A percentile compares a stretch with the other conserved stretches of the same genome.
These are phyloP conservation scores for Suillus cothurnatus DNA, from an alignment of 768 basidiomycete genomes.

Conservation along the genomic window DNA sequence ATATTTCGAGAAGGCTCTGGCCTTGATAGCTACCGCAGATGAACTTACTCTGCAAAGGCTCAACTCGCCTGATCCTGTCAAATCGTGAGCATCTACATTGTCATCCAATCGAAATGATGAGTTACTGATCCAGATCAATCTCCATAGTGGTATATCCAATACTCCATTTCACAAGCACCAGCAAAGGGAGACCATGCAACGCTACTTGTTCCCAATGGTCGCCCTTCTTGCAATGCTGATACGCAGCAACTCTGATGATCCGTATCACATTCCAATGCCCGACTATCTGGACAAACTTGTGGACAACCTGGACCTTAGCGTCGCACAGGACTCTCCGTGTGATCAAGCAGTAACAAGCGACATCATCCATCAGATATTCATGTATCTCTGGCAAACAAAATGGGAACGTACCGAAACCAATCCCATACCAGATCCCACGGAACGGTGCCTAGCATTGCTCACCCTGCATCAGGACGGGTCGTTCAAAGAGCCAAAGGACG, in stretches of 20 bases:
- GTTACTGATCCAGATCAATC: no score
- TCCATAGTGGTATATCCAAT: neutral
- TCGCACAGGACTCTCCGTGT: no score
- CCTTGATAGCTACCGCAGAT: neutral
- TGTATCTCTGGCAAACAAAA: neutral
- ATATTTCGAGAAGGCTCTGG: neutral
- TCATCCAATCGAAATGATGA: no score
- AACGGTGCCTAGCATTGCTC: neutral
- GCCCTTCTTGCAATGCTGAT: no score
- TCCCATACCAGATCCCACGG: neutral
- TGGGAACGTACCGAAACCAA: neutral
- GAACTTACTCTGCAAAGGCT: neutral
- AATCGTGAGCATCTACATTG: neutral
- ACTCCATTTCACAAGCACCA: neutral
- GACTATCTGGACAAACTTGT: no score
- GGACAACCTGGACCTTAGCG: no score
- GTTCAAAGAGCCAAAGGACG: neutral
- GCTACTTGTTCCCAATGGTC: no score
- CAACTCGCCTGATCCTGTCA: neutral
- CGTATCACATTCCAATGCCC: no score
- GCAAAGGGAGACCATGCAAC: neutral
- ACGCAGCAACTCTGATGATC: no score
- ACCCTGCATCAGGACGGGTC: neutral
- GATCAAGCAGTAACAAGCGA: no score
- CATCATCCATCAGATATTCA: no score